Evolutionary conservation across 1,284 basidiomycete genomes (phyloP).

Genomic region (Sporisorium scitamineum): DNA sequence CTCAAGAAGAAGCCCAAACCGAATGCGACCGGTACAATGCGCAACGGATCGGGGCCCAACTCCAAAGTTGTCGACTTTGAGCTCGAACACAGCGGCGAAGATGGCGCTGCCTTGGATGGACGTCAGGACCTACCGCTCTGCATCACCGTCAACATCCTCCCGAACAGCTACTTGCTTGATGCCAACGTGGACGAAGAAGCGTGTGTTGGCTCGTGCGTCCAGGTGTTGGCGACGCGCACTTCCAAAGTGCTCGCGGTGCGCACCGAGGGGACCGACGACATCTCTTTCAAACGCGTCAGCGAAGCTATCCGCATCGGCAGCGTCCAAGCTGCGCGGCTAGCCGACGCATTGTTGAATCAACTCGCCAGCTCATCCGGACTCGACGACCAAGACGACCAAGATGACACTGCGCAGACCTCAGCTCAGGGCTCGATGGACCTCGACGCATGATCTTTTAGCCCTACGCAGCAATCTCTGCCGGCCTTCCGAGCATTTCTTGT

Average conservation of each 20-base stretch:
- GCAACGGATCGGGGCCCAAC: conserved; percentile 4
- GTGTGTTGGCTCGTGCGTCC: conserved; percentile 45
- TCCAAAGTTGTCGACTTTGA: conserved; percentile 61
- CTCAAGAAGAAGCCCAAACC: conserved; percentile 52
- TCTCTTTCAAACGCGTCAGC: conserved; percentile 42
- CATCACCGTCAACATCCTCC: conserved; percentile 59
- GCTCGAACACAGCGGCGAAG: conserved; percentile 55
- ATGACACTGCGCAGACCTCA: neutral
- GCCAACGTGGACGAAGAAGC: conserved; percentile 60
- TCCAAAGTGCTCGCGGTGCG: conserved; percentile 47
- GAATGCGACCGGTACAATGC: conserved; percentile 6
- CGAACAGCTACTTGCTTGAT: conserved; percentile 56
- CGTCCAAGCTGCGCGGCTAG: conserved; percentile 42
- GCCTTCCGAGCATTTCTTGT: conserved; percentile 1
- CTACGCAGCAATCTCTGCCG: neutral
- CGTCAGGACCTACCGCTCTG: conserved; percentile 59
- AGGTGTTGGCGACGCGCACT: conserved; percentile 51
- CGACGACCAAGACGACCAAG: conserved; percentile 27
- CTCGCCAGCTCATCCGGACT: conserved; percentile 14
- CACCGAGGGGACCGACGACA: conserved; percentile 41
- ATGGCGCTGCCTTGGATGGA: conserved; percentile 47
- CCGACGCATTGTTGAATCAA: conserved; percentile 34
- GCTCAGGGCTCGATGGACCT: conserved; percentile 31
- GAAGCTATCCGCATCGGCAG: conserved; percentile 43
- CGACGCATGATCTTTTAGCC: conserved; percentile 10